phyloP scores from a whole-genome alignment of 2,329 filamentous ascomycete genomes.

The Fusarium pseudograminearum region DNA sequence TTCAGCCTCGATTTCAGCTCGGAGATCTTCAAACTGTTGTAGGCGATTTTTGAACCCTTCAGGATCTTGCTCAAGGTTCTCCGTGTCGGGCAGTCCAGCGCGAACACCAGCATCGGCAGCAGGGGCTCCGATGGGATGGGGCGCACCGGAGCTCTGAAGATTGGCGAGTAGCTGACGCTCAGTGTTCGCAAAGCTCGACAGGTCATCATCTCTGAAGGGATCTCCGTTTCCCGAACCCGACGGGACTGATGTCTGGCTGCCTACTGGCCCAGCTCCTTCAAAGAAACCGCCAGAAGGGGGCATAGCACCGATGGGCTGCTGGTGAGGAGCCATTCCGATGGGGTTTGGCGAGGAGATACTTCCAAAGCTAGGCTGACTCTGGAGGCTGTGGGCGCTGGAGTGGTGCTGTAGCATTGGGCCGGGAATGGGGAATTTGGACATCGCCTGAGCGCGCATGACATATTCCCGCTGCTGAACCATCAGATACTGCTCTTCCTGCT shows the following conservation, averaged over 20 bases:
- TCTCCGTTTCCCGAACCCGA: slow-evolving; percentile 57
- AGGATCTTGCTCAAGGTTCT: slow-evolving; percentile 65
- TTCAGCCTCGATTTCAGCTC: slow-evolving; percentile 76
- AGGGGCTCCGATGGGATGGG: slow-evolving; percentile 56
- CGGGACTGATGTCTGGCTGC: slow-evolving; percentile 40
- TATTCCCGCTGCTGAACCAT: slow-evolving; percentile 97
- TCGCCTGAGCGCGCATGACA: slow-evolving; percentile 84
- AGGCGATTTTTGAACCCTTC: slow-evolving; percentile 78
- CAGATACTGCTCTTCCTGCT: slow-evolving; percentile 97
- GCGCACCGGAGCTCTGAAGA: slow-evolving; percentile 47
- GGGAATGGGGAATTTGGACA: slow-evolving; percentile 77
- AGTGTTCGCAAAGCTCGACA: slow-evolving; percentile 71
- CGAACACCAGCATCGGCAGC: slow-evolving; percentile 53
- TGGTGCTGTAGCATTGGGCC: slow-evolving; percentile 80
- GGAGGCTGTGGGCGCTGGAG: slow-evolving; percentile 92
- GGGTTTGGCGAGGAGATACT: slow-evolving; percentile 93
- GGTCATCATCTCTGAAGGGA: slow-evolving; percentile 77
- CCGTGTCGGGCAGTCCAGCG: slow-evolving; percentile 62
- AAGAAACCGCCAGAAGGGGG: slow-evolving; percentile 77
- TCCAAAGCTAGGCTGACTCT: slow-evolving; percentile 96
- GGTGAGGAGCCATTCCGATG: slow-evolving; percentile 64
- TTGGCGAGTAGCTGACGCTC: slow-evolving; percentile 67
- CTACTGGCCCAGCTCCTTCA: slow-evolving; percentile 64
- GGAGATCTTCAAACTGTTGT: slow-evolving; percentile 83
- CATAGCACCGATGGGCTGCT: slow-evolving; percentile 68